phyloP scores from a whole-genome alignment of 2,329 filamentous ascomycete species.

The Blastomyces percursus region DNA sequence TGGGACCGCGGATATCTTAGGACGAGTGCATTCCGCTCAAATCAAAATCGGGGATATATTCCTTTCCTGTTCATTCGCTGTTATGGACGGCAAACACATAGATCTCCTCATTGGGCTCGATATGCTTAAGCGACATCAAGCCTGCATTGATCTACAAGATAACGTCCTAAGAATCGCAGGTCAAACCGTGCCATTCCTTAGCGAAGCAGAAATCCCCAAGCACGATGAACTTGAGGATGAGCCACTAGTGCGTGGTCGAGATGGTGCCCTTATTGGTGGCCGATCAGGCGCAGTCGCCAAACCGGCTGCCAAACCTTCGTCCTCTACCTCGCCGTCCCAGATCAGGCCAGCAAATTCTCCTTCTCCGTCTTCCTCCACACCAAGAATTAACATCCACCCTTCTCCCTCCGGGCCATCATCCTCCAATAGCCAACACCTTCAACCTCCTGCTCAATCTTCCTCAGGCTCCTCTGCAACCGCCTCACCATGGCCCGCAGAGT shows the following conservation, averaged over 20 bases:
- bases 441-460: background rate
- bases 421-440: background rate
- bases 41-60: constrained; percentile 85
- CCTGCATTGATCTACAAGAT: constrained; percentile 74
- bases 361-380: constrained; percentile 16
- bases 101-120: constrained; percentile 87
- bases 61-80: constrained; percentile 89
- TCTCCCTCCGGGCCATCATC: background rate
- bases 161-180: constrained; percentile 81
- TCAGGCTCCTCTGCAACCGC: constrained; percentile 14
- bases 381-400: constrained; percentile 19
- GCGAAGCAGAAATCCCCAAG: constrained; percentile 90
- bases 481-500: constrained; percentile 43
- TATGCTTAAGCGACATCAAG: constrained; percentile 94
- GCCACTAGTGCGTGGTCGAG: constrained; percentile 72
- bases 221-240: constrained; percentile 65
- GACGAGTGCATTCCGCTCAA: constrained; percentile 87
- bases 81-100: constrained; percentile 98
- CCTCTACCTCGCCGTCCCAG: constrained; percentile 11
- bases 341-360: constrained; percentile 9
- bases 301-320: constrained; percentile 20
- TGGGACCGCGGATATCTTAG: constrained; percentile 86
- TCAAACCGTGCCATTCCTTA: constrained; percentile 77
- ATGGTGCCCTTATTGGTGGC: constrained; percentile 78
- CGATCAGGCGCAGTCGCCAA: constrained; percentile 57